These are phyloP conservation scores for Yamadazyma olivae DNA, from an alignment of 805 yeast genomes.

Conservation along the genomic window DNA sequence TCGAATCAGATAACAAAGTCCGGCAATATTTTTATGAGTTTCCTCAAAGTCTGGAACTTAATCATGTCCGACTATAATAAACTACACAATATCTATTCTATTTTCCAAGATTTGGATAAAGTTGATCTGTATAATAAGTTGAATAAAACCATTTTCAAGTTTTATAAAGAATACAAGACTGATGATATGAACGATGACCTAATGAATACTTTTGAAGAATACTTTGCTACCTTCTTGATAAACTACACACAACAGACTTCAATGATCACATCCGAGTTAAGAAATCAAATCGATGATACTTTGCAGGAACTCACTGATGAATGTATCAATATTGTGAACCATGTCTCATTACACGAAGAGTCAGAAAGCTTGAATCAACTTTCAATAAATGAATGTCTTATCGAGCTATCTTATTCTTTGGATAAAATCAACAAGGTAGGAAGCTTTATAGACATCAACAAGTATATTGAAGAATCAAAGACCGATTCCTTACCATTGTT, in stretches of 20 bases:
- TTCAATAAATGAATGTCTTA: not conserved
- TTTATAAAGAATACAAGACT: not conserved
- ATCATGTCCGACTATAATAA: slow-evolving; percentile 2
- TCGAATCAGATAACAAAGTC: not conserved
- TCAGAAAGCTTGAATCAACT: not conserved
- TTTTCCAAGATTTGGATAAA: slow-evolving; percentile 4
- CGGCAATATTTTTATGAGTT: not conserved
- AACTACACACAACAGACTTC: not conserved
- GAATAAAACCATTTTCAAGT: not conserved
- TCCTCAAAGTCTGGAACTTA: slow-evolving; percentile 9
- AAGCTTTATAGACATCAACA: slow-evolving; percentile 8
- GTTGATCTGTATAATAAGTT: slow-evolving; percentile 1
- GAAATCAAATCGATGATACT: slow-evolving; percentile 1
- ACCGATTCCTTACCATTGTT: slow-evolving; percentile 6
- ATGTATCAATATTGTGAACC: not conserved
- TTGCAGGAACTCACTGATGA: not conserved
- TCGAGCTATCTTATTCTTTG: not conserved
- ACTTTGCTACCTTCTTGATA: slow-evolving; percentile 1
- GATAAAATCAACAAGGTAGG: slow-evolving; percentile 10
- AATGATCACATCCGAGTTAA: slow-evolving; percentile 2
- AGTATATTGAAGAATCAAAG: slow-evolving; percentile 2
- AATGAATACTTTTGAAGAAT: not conserved
- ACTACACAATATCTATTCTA: slow-evolving; percentile 1
- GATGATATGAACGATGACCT: not conserved
- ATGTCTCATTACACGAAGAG: not conserved